Base-by-base conservation (phyloP, 371 early-diverging fungal genomes). In the Lichtheimia corymbifera region DNA sequence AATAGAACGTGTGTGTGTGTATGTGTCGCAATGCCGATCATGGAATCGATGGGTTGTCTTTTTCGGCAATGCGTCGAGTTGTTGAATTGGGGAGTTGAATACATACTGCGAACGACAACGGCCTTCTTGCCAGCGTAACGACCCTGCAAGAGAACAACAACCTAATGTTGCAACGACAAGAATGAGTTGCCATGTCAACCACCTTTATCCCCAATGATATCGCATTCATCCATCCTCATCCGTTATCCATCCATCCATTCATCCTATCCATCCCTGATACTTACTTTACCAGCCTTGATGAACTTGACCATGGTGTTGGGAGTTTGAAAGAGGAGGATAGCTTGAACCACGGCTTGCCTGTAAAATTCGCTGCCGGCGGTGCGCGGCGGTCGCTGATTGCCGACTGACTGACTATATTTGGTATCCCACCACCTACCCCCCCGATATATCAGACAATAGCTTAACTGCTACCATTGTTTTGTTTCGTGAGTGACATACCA, bases 41-140 rank as follows among this genome's bases (percentile, higher is more conserved):
- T 12, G n/a, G 44, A 43, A 3, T 43, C 14, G n/a, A n/a, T 47
- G 9, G 0, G 14, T 47, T 13, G 14, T 13, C n/a, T 47, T 13
- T 47, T 22, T 53, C 28, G 53, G 12, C 18, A 4, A 35, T 54
- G 4, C 35, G 22, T 35, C 15, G 40, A 54, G 20, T 35, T 35
- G 35, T 35, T 35, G 35, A 35, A 30, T 54, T 41, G 57, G 9
- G 9, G 9, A 28, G 12, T 18, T 11, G 27, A 58, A 65, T 65
- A 65, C 76, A 63, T 84, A 91, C 90, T 93, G 86, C 97, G 96
- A 78, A 98, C 93, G 75, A 98, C 94, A 71, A 98, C 98, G 68
- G 97, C 98, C 91, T 98, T 98, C 89, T 95, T 96, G 72, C 99
- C 99, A 82, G 99, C 98, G 75, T 91, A 93, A 70, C 97, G 94